Conservation (phyloP, 495 filamentous ascomycete genomes). For the Trichoderma erinaceum region DNA sequence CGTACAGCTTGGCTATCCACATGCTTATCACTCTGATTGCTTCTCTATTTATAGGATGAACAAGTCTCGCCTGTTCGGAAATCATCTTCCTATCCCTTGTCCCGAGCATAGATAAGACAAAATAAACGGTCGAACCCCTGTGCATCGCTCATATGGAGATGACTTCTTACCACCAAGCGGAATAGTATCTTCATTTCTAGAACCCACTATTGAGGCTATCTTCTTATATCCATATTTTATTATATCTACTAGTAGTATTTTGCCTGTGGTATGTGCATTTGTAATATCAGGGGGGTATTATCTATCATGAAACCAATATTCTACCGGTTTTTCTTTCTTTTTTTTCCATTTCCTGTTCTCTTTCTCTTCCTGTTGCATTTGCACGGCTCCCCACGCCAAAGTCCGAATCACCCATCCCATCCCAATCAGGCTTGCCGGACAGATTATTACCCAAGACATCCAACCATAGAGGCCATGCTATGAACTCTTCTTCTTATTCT, state of each 20-base stretch:
- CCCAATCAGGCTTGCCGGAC: background rate
- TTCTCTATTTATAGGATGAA: too few relatives aligned
- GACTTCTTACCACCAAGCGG: background rate
- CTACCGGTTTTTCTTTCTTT: background rate
- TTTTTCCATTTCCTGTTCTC: too few relatives aligned
- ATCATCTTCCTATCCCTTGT: too few relatives aligned
- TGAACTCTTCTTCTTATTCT: slow-evolving; percentile 9
- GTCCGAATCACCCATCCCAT: background rate
- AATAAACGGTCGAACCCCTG: too few relatives aligned
- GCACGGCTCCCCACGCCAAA: slow-evolving; percentile 4
- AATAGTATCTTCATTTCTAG: background rate
- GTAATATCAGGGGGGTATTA: background rate
- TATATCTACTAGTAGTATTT: background rate
- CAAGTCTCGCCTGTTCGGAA: too few relatives aligned
- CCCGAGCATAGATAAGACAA: too few relatives aligned
- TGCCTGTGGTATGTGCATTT: background rate
- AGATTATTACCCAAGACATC: background rate
- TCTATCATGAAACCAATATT: background rate
- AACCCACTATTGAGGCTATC: background rate
- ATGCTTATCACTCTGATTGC: too few relatives aligned
- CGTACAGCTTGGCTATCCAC: too few relatives aligned
- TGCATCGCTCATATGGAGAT: background rate
- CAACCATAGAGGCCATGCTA: background rate
- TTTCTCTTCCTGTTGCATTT: background rate
- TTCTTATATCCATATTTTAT: slow-evolving; percentile 1